Evolutionary conservation across 768 basidiomycete genomes (phyloP).

Genomic region (Amanita thiersii): DNA sequence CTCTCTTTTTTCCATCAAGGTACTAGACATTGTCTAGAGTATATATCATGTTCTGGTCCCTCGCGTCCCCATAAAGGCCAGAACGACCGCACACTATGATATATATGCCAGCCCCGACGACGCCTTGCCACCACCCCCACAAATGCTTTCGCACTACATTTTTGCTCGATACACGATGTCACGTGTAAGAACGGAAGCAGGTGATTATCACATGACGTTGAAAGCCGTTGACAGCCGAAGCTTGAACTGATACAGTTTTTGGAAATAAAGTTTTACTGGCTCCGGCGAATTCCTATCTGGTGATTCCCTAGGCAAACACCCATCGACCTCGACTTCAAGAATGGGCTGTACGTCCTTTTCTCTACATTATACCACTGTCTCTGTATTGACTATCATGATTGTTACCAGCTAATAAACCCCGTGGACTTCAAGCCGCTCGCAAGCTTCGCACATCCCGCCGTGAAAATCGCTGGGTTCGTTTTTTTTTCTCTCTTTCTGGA

Average conservation of each 20-base stretch:
- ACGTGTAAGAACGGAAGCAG: not conserved
- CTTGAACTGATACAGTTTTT: conserved; percentile 30
- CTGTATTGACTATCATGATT: conserved; percentile 11
- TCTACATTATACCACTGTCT: conserved; percentile 10
- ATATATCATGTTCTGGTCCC: too few relatives aligned
- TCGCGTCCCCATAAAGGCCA: too few relatives aligned
- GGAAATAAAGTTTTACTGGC: conserved; percentile 36
- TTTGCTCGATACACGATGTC: not conserved
- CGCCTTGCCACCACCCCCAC: not conserved
- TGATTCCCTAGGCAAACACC: conserved; percentile 16
- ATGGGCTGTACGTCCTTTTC: conserved; percentile 72
- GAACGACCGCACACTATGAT: too few relatives aligned
- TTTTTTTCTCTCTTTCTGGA: conserved; percentile 7
- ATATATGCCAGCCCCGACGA: too few relatives aligned
- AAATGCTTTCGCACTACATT: not conserved
- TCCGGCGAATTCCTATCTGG: conserved; percentile 20
- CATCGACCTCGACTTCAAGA: conserved; percentile 52
- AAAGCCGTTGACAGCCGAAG: not conserved
- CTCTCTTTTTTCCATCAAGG: too few relatives aligned
- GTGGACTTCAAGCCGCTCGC: conserved; percentile 97
- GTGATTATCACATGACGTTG: not conserved
- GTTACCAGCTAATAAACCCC: conserved; percentile 87
- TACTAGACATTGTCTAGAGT: not conserved
- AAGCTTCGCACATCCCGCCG: conserved; percentile 93
- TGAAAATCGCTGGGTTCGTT: conserved; percentile 92